Evolutionary conservation across 1,139 yeast genomes (phyloP).

Genomic region (Nakaseomyces nivariensis): DNA sequence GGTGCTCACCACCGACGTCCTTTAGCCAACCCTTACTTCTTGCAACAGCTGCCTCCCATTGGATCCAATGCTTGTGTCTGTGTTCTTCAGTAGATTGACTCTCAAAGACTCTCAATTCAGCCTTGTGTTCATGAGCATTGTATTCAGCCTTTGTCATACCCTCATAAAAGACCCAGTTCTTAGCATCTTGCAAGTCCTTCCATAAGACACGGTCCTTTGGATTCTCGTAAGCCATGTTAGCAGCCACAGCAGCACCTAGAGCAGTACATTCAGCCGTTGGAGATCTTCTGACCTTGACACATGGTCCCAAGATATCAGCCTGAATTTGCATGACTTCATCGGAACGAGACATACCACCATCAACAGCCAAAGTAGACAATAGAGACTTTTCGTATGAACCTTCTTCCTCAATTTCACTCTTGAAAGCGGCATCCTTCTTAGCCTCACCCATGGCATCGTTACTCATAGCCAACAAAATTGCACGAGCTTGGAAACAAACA

Average conservation of each 20-base stretch:
- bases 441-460: conserved; percentile 55
- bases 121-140: conserved; percentile 11
- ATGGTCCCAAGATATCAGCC: conserved; percentile 80
- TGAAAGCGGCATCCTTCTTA: conserved; percentile 29
- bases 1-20: conserved; percentile 15
- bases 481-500: conserved; percentile 87
- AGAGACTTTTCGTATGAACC: conserved; percentile 35
- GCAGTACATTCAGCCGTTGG: conserved; percentile 88
- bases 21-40: conserved; percentile 69
- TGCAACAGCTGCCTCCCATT: conserved; percentile 77
- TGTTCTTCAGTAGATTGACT: conserved; percentile 52
- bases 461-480: conserved; percentile 84
- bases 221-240: conserved; percentile 62
- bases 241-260: conserved; percentile 92
- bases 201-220: conserved; percentile 54
- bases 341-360: conserved; percentile 93
- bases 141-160: conserved; percentile 27
- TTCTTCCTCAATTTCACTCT: conserved; percentile 31
- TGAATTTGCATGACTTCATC: conserved; percentile 91
- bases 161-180: conserved; percentile 25
- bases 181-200: conserved; percentile 63
- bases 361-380: conserved; percentile 60
- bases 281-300: conserved; percentile 76
- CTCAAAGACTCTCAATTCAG: conserved; percentile 33
- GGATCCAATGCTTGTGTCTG: conserved; percentile 55